These are phyloP conservation scores for Diplodia intermedia DNA, from an alignment of 2,329 filamentous ascomycete genomes.

Conservation along the genomic window DNA sequence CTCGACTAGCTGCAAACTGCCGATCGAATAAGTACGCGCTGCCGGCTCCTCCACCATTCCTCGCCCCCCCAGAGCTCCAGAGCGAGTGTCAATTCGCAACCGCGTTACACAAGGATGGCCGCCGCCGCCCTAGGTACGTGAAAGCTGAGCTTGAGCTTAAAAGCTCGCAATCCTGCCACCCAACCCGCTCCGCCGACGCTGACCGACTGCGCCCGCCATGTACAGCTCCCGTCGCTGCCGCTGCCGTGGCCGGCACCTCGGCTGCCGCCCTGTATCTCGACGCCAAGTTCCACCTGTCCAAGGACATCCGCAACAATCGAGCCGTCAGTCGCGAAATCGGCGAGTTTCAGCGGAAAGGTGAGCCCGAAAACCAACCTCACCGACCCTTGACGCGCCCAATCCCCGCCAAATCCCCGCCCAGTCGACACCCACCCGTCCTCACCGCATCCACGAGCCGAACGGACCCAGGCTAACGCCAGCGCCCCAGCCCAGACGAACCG, in stretches of 20 bases:
- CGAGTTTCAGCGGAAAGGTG: constrained; percentile 27
- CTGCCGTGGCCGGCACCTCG: constrained; percentile 39
- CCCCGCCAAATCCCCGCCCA: not conserved
- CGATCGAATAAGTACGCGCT: not conserved
- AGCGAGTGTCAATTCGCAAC: not conserved
- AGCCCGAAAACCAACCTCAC: constrained; percentile 45
- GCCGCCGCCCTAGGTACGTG: constrained; percentile 12
- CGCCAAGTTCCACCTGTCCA: constrained; percentile 70
- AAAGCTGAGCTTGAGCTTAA: constrained; percentile 7
- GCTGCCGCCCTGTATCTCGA: constrained; percentile 67
- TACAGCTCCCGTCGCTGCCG: constrained; percentile 18
- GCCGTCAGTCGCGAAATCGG: not conserved
- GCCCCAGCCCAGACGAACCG: constrained; percentile 47
- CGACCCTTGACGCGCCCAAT: constrained; percentile 38
- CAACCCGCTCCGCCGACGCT: not conserved
- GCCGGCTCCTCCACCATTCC: not conserved
- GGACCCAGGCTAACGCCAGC: not conserved
- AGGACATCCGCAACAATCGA: constrained; percentile 56
- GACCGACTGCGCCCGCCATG: not conserved
- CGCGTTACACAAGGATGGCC: constrained; percentile 11
- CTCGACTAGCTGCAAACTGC: constrained; percentile 4
- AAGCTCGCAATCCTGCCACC: not conserved
- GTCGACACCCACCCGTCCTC: not conserved
- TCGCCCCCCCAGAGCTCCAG: no score
- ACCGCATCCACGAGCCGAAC: not conserved